Evolutionary conservation across 1,284 basidiomycete genomes (phyloP).

Genomic region (Ceratobasidium sp.): DNA sequence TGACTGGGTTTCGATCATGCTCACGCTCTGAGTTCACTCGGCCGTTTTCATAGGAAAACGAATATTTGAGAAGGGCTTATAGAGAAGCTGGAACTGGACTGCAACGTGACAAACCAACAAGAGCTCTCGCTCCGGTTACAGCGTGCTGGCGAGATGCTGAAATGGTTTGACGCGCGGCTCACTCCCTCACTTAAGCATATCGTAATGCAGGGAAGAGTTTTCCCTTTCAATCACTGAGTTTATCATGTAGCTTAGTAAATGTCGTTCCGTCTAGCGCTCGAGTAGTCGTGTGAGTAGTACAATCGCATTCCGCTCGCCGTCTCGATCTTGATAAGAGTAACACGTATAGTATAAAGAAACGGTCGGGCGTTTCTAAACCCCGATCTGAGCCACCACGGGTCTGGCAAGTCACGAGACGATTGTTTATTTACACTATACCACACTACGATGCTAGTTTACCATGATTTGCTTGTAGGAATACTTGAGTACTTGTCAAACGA

Average conservation of each 20-base stretch:
- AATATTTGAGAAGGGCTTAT: no score
- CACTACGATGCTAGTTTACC: conserved; percentile 22
- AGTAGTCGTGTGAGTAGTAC: no score
- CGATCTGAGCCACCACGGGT: background rate
- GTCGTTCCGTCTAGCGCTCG: background rate
- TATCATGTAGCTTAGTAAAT: background rate
- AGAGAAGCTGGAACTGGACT: background rate
- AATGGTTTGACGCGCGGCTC: background rate
- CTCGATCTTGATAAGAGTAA: no score
- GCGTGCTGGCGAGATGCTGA: background rate
- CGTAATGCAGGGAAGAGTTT: background rate
- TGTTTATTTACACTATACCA: background rate
- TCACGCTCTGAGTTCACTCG: no score
- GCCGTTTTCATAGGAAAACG: no score
- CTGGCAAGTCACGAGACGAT: background rate
- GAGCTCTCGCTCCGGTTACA: background rate
- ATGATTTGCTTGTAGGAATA: conserved; percentile 25
- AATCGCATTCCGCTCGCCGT: no score
- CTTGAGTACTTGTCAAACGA: conserved; percentile 20
- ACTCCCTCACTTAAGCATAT: background rate
- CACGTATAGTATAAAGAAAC: no score
- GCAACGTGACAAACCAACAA: background rate
- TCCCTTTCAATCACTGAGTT: background rate
- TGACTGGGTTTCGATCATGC: no score
- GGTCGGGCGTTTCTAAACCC: no score